Base-by-base conservation (phyloP, 2,329 filamentous ascomycete genomes). In the Cladosporium sp. region DNA sequence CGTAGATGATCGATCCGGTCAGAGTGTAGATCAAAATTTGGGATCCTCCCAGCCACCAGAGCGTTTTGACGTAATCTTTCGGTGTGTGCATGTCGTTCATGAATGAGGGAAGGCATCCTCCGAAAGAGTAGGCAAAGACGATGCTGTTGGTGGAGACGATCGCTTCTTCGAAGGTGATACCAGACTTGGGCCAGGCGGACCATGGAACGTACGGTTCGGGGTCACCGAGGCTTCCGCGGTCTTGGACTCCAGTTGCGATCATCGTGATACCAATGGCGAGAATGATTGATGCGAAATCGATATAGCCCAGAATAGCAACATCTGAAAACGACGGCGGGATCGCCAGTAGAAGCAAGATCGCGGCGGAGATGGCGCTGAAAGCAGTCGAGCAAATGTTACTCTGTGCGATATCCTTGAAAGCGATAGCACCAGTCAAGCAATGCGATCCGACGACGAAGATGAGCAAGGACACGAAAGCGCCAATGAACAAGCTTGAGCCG, bases 61-160 rank as follows among this genome's bases (percentile, higher is more conserved):
- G 65, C 1, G 68, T 68, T 64, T 83, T 83, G 43, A 77, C 73
- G 65, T 78, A 84, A 54, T 82, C 76, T 47, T 70, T 70, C 2
- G 83, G 82, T 41, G 82, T 72, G 62, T 79, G 77, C 61, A 87
- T 72, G 64, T 87, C 84, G 37, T 78, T 74, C 61, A 83, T 80
- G 62, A 86, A 78, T 51, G 73, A 76, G 67, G 86, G 84, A 69
- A 85, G 86, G 51, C 80, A 80, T 43, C 69, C 67, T 50, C 67
- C 66, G 50, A 71, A 71, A 20, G 68, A 69, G 58, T 71, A 72
- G 51, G 85, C 84, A 56, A 89, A 83, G 51, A 86, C 75, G 42
- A 88, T 88, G 69, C 88, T 87, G 61, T 74, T 77, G 40, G 85
- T 75, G 17, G 80, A 77, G 12, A 82, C 74, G 62, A 85, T 83